phyloP scores from a whole-genome alignment of 2,329 filamentous ascomycete genomes.

The Ambrosiella beaveri region DNA sequence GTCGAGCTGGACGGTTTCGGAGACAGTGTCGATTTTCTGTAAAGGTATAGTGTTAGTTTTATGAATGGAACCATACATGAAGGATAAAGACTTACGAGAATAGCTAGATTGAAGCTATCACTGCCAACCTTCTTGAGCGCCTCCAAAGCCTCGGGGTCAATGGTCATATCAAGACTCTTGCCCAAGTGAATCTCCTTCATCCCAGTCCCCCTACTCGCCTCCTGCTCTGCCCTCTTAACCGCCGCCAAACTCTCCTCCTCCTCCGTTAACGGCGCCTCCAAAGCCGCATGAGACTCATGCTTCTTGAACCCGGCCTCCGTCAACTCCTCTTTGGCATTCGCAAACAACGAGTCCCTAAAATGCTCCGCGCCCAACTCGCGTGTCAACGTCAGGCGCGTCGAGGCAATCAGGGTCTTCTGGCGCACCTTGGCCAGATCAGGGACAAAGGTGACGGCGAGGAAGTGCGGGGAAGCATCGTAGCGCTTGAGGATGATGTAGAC shows the following conservation, averaged over 20 bases:
- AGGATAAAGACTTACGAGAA: conserved; percentile 36
- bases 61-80: not conserved
- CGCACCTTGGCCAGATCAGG: conserved; percentile 63
- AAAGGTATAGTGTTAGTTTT: conserved; percentile 7
- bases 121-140: conserved; percentile 44
- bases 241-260: conserved; percentile 56
- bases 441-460: conserved; percentile 61
- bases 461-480: conserved; percentile 36
- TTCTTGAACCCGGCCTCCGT: conserved; percentile 51
- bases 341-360: conserved; percentile 61
- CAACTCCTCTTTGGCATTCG: conserved; percentile 52
- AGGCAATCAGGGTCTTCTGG: conserved; percentile 75
- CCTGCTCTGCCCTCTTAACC: conserved; percentile 58
- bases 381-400: conserved; percentile 56
- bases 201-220: conserved; percentile 52
- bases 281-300: conserved; percentile 48
- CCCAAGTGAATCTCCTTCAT: conserved; percentile 41
- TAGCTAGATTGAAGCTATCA: conserved; percentile 36
- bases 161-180: conserved; percentile 38
- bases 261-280: conserved; percentile 57
- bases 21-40: conserved; percentile 54
- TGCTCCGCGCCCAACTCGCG: conserved; percentile 63
- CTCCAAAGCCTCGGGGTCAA: conserved; percentile 44
- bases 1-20: conserved; percentile 52
- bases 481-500: conserved; percentile 62